Evolutionary conservation across 139 green algal species (phyloP).

Genomic region (Chlorella sorokiniana): DNA sequence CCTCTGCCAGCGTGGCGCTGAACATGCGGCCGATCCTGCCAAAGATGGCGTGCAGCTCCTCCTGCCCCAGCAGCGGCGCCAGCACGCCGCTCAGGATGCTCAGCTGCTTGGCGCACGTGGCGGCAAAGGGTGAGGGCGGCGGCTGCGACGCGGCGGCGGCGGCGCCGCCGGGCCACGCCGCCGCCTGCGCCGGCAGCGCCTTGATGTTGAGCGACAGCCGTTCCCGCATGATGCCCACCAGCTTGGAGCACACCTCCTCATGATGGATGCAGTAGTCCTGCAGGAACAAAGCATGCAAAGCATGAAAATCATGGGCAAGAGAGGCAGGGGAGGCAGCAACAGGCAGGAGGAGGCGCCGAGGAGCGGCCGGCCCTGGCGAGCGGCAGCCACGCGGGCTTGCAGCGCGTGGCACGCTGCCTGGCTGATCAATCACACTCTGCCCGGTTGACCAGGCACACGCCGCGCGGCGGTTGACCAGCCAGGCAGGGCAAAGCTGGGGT

Average conservation of each 20-base stretch:
- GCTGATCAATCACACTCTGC: too few species aligned
- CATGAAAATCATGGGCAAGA: too few species aligned
- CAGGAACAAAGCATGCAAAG: background rate
- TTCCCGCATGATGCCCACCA: constrained; percentile 94
- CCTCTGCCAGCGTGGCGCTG: constrained; percentile 61
- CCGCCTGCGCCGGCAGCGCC: constrained; percentile 58
- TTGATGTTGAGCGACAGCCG: constrained; percentile 55
- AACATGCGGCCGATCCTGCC: constrained; percentile 67
- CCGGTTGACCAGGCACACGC: background rate
- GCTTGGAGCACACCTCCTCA: constrained; percentile 86
- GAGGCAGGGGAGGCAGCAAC: too few species aligned
- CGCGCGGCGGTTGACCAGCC: background rate
- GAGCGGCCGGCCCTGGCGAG: too few species aligned
- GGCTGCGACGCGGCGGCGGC: background rate
- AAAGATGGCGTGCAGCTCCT: constrained; percentile 83
- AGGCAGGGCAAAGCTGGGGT: background rate
- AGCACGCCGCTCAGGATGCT: constrained; percentile 64
- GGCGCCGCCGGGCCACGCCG: constrained; percentile 45
- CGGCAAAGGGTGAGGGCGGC: constrained; percentile 51
- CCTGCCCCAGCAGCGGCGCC: constrained; percentile 71
- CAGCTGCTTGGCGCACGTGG: constrained; percentile 59
- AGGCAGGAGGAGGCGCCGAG: too few species aligned
- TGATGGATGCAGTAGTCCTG: constrained; percentile 81
- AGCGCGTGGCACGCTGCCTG: too few species aligned
- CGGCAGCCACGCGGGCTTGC: too few species aligned